Evolutionary conservation across 371 early-diverging fungal species (phyloP).

Genomic region (Nematocida homosporus): DNA sequence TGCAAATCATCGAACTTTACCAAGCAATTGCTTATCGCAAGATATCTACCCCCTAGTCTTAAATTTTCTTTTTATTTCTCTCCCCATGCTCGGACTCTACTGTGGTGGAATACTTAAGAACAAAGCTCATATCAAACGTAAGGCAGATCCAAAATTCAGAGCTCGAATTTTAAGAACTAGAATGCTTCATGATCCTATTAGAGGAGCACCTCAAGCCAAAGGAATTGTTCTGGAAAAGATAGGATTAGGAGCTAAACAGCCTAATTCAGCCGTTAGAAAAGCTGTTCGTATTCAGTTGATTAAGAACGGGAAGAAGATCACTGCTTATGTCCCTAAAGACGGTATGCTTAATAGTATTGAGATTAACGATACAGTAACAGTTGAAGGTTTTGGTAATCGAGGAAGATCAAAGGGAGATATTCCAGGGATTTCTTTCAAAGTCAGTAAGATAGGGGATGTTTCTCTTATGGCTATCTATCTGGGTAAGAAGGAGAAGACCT

Average conservation of each 20-base stretch:
- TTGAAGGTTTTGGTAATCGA: slow-evolving; percentile 70
- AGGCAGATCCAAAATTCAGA: slow-evolving; percentile 97
- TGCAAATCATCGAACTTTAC: slow-evolving; percentile 64
- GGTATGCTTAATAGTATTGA: slow-evolving; percentile 97
- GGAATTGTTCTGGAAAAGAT: slow-evolving; percentile 94
- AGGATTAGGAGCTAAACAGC: slow-evolving; percentile 99
- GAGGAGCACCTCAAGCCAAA: slow-evolving; percentile 97
- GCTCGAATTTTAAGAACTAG: slow-evolving; percentile 92
- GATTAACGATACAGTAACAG: slow-evolving; percentile 73
- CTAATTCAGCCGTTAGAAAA: slow-evolving; percentile 99
- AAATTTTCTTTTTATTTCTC: slow-evolving; percentile 64
- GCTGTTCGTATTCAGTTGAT: slow-evolving; percentile 99
- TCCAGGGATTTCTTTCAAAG: slow-evolving; percentile 99
- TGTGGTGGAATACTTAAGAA: slow-evolving; percentile 94
- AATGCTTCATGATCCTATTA: slow-evolving; percentile 83
- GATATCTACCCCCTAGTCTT: slow-evolving; percentile 2
- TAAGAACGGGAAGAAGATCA: slow-evolving; percentile 99
- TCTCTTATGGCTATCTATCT: slow-evolving; percentile 94
- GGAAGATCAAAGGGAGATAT: slow-evolving; percentile 93
- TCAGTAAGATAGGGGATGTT: slow-evolving; percentile 98
- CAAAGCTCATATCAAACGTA: slow-evolving; percentile 86
- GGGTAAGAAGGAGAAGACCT: slow-evolving; percentile 99
- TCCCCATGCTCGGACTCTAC: slow-evolving; percentile 76
- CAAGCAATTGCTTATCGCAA: slow-evolving; percentile 62
- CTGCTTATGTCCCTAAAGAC: slow-evolving; percentile 99